Evolutionary conservation across 2,329 filamentous ascomycete genomes (phyloP).

Genomic region (Fusarium poae): DNA sequence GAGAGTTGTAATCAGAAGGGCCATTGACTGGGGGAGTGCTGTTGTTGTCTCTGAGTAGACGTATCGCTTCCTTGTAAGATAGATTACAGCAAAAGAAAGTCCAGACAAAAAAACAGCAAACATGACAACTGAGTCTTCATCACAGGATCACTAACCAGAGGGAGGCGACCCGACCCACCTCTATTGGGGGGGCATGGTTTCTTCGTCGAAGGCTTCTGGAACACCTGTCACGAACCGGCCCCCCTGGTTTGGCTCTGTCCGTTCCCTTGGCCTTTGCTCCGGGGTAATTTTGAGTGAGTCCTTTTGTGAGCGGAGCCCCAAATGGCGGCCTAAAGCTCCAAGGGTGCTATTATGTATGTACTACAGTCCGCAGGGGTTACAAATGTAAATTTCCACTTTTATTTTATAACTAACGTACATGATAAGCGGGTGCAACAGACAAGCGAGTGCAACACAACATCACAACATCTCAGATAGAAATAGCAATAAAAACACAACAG

Average conservation of each 20-base stretch:
- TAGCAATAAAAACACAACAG: too few species aligned
- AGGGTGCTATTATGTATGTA: background rate
- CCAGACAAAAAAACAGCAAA: conserved; percentile 8
- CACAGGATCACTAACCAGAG: conserved; percentile 3
- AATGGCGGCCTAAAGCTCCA: conserved; percentile 3
- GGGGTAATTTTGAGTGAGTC: conserved; percentile 26
- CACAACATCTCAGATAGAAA: too few species aligned
- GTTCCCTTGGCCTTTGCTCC: conserved; percentile 22
- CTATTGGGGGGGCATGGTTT: conserved; percentile 10
- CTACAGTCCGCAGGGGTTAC: too few species aligned
- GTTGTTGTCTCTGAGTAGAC: background rate
- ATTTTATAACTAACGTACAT: too few species aligned
- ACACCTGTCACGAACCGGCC: conserved; percentile 35
- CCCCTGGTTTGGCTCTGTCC: conserved; percentile 2
- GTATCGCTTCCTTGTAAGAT: background rate
- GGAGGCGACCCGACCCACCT: conserved; percentile 9
- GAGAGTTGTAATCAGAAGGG: background rate
- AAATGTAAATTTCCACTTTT: too few species aligned
- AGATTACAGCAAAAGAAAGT: conserved; percentile 14
- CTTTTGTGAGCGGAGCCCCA: conserved; percentile 23
- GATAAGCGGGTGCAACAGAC: too few species aligned
- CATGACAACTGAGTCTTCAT: conserved; percentile 6
- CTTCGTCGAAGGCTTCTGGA: conserved; percentile 43
- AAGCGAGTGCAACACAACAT: too few species aligned
- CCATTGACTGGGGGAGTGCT: background rate